Evolutionary conservation across 73 alveolate species (phyloP).

Genomic region (Paramecium biaurelia): DNA sequence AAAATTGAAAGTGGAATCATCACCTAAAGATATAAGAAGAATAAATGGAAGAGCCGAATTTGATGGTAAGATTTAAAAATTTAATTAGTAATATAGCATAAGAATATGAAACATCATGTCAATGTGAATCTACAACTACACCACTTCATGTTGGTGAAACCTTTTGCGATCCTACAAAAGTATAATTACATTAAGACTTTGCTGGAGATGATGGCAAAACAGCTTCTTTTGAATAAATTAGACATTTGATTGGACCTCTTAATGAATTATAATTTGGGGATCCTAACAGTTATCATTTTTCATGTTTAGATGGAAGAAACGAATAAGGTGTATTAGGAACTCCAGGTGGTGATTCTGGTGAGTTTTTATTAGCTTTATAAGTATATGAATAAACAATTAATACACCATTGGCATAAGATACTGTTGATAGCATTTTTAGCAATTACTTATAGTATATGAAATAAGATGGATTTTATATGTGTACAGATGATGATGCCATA

Average conservation of each 20-base stretch:
- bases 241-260: constrained; percentile 68
- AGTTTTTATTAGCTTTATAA: constrained; percentile 71
- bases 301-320: constrained; percentile 79
- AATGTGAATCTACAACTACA: constrained; percentile 56
- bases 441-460: constrained; percentile 62
- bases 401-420: constrained; percentile 17
- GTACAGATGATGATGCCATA: constrained; percentile 81
- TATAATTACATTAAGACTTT: constrained; percentile 66
- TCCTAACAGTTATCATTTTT: constrained; percentile 69
- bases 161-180: constrained; percentile 66
- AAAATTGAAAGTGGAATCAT: not conserved
- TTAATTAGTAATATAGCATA: not conserved
- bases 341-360: constrained; percentile 91
- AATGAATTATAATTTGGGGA: constrained; percentile 58
- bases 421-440: constrained; percentile 46
- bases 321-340: constrained; percentile 66
- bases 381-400: constrained; percentile 65
- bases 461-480: constrained; percentile 68
- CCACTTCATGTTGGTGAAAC: constrained; percentile 63
- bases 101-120: constrained; percentile 55
- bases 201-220: constrained; percentile 71
- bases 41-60: constrained; percentile 44
- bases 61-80: not conserved
- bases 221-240: constrained; percentile 66
- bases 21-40: constrained; percentile 36